Evolutionary conservation across 208 protist species (phyloP), one percentile per base, ranked within the genome.

Genomic region (Trypanosoma congolense): DNA sequence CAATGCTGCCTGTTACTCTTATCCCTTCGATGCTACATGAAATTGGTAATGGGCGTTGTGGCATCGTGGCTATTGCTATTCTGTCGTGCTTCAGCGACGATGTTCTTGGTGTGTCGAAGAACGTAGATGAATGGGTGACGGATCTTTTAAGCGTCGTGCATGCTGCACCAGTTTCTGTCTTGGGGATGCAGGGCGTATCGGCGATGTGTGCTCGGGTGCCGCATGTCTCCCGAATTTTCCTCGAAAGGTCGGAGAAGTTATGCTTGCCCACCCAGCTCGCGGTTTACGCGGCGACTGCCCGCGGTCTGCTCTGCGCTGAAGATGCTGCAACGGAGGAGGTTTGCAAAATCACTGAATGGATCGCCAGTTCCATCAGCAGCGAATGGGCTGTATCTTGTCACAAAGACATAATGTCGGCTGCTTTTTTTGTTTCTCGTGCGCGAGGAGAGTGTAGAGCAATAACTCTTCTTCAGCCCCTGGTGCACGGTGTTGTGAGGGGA

Each of bases 111-210:
- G 54, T 56, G 52, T 14, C 21, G n/a, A 40, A 42, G 12, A 28
- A 16, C 19, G 2, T 36, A 19, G 47, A 56, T n/a, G 18, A 36
- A 18, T 61, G 26, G 43, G 31, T 55, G 19, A 24, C 29, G 9
- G 46, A 61, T 25, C 14, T 68, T 2, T 50, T 61, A 22, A 33
- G 46, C 25, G 38, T 35, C 42, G 36, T 60, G 26, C 28, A 4
- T 18, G 21, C 55, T 6, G 38, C 35, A 21, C 29, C 24, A 10
- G 14, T 33, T 36, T 19, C 3, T 30, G 10, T 9, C 18, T 46
- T 68, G n/a, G 18, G 38, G 18, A 31, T 68, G 38, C 61, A 68
- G 29, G 47, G 61, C 0, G 24, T 68, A 25, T 68, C 61, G 4
- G 44, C 45, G 2, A 12, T 68, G 18, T 68, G 53, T 49, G 26